Percentiles rank a stretch among this genome's conserved stretches.
Evolutionary conservation across 371 early-diverging fungal species (phyloP).

Genomic region (Scutellospora calospora): DNA sequence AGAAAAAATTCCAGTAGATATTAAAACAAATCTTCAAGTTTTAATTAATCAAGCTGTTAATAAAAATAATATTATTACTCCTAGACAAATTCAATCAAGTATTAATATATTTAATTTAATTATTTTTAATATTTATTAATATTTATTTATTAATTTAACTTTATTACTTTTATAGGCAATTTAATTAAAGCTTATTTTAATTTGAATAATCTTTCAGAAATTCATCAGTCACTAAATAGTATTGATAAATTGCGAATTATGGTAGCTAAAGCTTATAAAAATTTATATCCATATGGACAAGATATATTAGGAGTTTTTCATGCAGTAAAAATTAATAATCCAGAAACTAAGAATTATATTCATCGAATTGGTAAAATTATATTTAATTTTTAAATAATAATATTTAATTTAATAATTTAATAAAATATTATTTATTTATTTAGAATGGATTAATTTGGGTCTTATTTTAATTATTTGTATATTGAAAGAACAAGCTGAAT

Average conservation of each 20-base stretch:
- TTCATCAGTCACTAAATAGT: not conserved
- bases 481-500: not conserved
- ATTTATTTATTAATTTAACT: not conserved
- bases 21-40: not conserved
- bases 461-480: not conserved
- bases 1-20: not conserved
- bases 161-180: not conserved
- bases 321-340: not conserved
- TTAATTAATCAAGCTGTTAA: not conserved
- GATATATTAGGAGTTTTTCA: not conserved
- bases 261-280: not conserved
- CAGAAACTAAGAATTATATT: not conserved
- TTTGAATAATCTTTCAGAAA: not conserved
- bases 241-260: not conserved
- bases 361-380: not conserved
- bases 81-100: not conserved
- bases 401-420: too few relatives aligned
- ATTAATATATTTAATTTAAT: too few relatives aligned
- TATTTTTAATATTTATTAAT: too few relatives aligned
- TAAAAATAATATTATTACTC: not conserved
- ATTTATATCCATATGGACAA: not conserved
- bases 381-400: not conserved
- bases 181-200: constrained; percentile 2
- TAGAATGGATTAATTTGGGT: not conserved
- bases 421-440: not conserved